phyloP scores from a whole-genome alignment of 1,284 basidiomycete genomes.

The Stygiomarasmius scandens region DNA sequence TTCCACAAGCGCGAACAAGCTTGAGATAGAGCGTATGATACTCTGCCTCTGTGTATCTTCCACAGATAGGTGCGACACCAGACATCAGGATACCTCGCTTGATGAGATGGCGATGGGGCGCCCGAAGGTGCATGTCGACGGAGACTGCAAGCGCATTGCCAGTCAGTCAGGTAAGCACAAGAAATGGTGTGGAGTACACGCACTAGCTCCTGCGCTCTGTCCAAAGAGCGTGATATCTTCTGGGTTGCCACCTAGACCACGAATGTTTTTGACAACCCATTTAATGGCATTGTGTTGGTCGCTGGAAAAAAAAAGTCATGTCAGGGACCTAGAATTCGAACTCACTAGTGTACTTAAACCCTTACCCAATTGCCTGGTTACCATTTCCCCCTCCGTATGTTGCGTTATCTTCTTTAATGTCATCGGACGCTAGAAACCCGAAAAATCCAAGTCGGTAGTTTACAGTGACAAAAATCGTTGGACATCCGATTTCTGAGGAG shows the following conservation, averaged over 20 bases:
- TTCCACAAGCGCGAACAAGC: not conserved
- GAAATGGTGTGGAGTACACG: not conserved
- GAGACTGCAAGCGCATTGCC: not conserved
- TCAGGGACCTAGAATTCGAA: no score
- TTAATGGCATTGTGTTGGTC: conserved; percentile 3
- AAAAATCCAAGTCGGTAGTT: conserved; percentile 4
- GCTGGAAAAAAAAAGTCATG: not conserved
- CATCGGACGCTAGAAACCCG: not conserved
- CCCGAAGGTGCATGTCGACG: not conserved
- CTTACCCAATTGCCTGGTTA: conserved; percentile 1
- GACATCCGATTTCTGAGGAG: not conserved
- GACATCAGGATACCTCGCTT: conserved; percentile 2
- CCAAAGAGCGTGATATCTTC: conserved; percentile 1
- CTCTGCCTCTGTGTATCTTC: not conserved
- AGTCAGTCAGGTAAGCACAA: not conserved
- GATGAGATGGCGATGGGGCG: not conserved
- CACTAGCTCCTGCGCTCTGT: conserved; percentile 4
- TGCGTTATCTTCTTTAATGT: not conserved
- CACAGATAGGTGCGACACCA: not conserved
- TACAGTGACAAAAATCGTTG: not conserved
- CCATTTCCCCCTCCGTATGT: conserved; percentile 2
- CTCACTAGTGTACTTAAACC: not conserved
- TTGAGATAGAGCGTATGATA: conserved; percentile 3
- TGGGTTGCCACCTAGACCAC: not conserved
- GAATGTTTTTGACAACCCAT: conserved; percentile 2